Base-by-base conservation (phyloP, 139 green algal species). In the Chlamydomonas eustigma region DNA sequence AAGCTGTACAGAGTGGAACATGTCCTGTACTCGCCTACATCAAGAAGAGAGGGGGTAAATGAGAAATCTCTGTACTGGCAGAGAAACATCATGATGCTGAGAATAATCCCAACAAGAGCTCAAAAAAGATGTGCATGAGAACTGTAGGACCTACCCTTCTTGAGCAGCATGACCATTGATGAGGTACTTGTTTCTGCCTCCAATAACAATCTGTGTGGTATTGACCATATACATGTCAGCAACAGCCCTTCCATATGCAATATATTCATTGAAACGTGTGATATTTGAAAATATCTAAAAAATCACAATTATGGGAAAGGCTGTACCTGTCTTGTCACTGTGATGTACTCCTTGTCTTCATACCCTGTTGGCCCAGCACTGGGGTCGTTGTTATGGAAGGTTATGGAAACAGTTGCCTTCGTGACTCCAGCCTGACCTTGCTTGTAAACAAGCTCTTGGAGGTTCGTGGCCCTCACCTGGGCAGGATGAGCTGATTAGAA, bases 371-470 rank as follows among this genome's bases (percentile, higher is more conserved):
- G 96, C 38, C 87, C 90, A 12, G 71, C 89, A 1, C 63, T 70
- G 70, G 93, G 92, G 78, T 98, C 91, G 2, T 79, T 58, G 69
- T 98, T 99, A 81, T 97, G 92, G 79, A 98, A 99, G 0, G 93
- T 92, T 38, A 99, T 97, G n/a, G 90, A 97, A 2, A 99, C 96
- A 0, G 85, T 94, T 28, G 96, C 96, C 73, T 98, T 97, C n/a
- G 92, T 98, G 12, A 99, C 85, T 6, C 96, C 96, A 2, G 96
- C 96, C 75, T 98, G 94, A 1, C 96, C 96, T 75, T 98, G 91
- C 87, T 99, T 99, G 81, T 99, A 99, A 3, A 99, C 92, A 4
- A 99, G 89, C 78, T 99, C 96, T 84, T 98, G 93, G 77, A 99
- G 78, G 85, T 78, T 96, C 71, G 71, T 85, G 0, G 92, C 94